These are phyloP conservation scores for Scytalidium lignicola DNA, from an alignment of 2,329 filamentous ascomycete genomes.

Conservation along the genomic window DNA sequence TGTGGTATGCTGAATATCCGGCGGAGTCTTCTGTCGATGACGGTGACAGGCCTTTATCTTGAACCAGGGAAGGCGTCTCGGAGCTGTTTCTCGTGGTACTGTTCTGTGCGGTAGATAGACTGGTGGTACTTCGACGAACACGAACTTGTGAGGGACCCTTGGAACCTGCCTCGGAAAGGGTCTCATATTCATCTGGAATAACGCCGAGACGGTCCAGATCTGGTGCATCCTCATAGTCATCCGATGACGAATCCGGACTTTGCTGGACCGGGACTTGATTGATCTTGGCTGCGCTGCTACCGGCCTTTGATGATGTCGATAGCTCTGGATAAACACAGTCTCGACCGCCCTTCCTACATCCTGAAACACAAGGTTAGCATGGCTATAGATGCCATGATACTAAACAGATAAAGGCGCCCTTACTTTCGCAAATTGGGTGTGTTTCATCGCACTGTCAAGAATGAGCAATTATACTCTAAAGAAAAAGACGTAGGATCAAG, in stretches of 20 bases:
- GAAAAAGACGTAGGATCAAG: not conserved
- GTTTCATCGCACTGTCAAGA: conserved; percentile 77
- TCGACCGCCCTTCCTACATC: conserved; percentile 86
- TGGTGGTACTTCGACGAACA: conserved; percentile 33
- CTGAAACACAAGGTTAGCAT: conserved; percentile 36
- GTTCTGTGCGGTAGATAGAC: conserved; percentile 33
- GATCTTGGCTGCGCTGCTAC: conserved; percentile 27
- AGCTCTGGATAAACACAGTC: conserved; percentile 86
- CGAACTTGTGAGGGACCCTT: conserved; percentile 20
- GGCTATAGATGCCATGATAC: not conserved
- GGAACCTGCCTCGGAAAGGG: conserved; percentile 10
- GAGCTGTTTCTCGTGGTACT: conserved; percentile 40
- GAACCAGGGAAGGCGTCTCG: conserved; percentile 48
- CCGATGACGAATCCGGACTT: conserved; percentile 47
- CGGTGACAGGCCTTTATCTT: conserved; percentile 47
- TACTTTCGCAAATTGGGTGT: conserved; percentile 79
- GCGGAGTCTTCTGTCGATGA: conserved; percentile 40
- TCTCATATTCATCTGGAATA: conserved; percentile 52
- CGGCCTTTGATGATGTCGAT: conserved; percentile 32
- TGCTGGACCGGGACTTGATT: conserved; percentile 23
- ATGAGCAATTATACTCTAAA: conserved; percentile 21
- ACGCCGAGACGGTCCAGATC: conserved; percentile 43
- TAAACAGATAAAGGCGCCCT: conserved; percentile 19
- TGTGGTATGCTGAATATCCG: conserved; percentile 19
- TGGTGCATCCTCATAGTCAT: conserved; percentile 44